Base-by-base conservation (phyloP, 306 rosid species). In the Hippophae tibetana region DNA sequence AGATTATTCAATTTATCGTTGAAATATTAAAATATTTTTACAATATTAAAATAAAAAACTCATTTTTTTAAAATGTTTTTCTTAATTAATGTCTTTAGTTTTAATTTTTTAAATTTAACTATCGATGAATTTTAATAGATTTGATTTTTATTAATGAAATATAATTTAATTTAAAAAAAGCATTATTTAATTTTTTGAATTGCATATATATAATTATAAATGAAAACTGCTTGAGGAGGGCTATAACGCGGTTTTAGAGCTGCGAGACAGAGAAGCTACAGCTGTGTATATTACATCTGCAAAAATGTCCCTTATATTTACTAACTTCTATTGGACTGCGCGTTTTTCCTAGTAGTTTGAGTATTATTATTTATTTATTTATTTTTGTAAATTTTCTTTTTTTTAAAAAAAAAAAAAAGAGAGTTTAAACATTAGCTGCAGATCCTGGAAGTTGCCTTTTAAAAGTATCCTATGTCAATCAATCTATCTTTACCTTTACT, bases 161-260 rank as follows among this genome's bases (percentile, higher is more conserved):
- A 18, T 18, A 18, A 18, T 18, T 18, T 18, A 0, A 18, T 18
- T 18, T 18, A 18, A 18, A 18, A 18, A 18, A 18, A 18, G 23
- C 23, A 18, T 18, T 18, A 18, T 18, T 31, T 31, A 31, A 31
- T 31, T 31, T 31, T 31, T 31, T 31, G 38, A 31, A 31, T 31
- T 31, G 38, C 38, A 31, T 31, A 31, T 2, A 31, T 31, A 31
- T 31, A 31, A 31, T 31, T 31, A 2, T 31, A 31, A 31, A 31
- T 38, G n/a, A 53, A 54, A 10, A 52, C 66, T 79, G 75, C 77
- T 75, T 71, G 79, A 67, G 56, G 61, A 79, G 67, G 55, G 65
- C 74, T 78, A 65, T 60, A 52, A 89, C 95, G 95, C 97, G 97
- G 77, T 84, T 86, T 89, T 59, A 57, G 80, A 73, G 71, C 69